Evolutionary conservation across 139 green algal genomes (phyloP), one percentile per base, ranked within the genome.

Genomic region (Spirogloea muscicola): DNA sequence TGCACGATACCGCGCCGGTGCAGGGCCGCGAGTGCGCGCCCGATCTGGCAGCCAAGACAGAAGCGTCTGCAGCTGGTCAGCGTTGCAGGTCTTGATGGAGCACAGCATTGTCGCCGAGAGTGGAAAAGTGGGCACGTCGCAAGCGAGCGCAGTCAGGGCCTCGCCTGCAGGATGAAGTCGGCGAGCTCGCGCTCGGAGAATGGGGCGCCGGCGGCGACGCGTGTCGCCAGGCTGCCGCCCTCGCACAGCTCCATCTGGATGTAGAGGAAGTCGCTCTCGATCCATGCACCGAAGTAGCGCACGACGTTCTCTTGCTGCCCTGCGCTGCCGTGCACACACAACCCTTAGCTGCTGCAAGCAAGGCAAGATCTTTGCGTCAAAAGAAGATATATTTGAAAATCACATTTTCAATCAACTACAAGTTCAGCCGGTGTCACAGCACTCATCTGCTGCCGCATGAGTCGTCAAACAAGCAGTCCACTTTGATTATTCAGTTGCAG

Each of bases 241-340:
- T 81, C 73, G 70, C 91, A 96, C 34, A 88, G 70, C 82, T 97
- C 93, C 76, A 95, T 73, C 84, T 96, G 90, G 29, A 97, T 93
- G 87, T 90, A 96, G 13, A 94, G 69, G 58, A 88, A 79, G 58
- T 91, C 83, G 31, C 72, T 77, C 85, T 97, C 92, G 3, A 84
- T 83, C 91, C 91, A 97, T 38, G 82, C 70, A 31, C 76, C 77
- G 66, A 90, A 91, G 83, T 96, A 96, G 13, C 84, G 84, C 37
- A 97, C 85, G 7, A 97, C 84, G 79, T 94, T 81, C 10, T 86
- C 87, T 64, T 96, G 93, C 0, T 74, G 49, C 36, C 85, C 68
- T 72, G 68, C n/a, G n/a, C n/a, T n/a, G n/a, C n/a, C n/a, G n/a
- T n/a, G n/a, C n/a, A n/a, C n/a, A n/a, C n/a, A n/a, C n/a, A n/a